Conservation (phyloP, 2,329 filamentous ascomycete species). For the Thielaviopsis ethacetica region DNA sequence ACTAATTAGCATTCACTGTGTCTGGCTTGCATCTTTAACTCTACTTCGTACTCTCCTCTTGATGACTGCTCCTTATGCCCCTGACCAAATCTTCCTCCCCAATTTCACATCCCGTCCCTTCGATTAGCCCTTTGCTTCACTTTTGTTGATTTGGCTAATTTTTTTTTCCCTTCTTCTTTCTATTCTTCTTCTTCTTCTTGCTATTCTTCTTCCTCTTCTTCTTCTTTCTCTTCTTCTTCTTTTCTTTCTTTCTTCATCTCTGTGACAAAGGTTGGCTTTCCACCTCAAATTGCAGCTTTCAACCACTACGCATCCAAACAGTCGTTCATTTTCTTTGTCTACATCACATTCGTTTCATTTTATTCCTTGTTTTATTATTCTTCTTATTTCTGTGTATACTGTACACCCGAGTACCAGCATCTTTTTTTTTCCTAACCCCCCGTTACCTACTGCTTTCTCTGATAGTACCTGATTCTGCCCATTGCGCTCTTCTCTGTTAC, state of each 20-base stretch:
- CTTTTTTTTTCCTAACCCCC: too few relatives aligned
- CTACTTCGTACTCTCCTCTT: background rate
- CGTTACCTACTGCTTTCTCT: too few relatives aligned
- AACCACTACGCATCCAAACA: too few relatives aligned
- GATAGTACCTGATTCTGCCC: background rate
- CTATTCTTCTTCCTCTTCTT: conserved; percentile 4
- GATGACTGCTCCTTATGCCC: conserved; percentile 1
- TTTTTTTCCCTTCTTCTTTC: conserved; percentile 12
- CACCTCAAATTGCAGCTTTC: background rate
- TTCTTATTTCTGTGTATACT: too few relatives aligned
- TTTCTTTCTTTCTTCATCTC: background rate
- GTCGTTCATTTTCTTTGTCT: too few relatives aligned
- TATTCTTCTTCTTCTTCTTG: conserved; percentile 6
- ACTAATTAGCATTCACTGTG: background rate
- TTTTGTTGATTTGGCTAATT: conserved; percentile 5
- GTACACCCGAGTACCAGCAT: too few relatives aligned
- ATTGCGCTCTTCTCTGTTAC: background rate
- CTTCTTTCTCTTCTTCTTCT: background rate
- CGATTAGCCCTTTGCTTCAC: background rate
- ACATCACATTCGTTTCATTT: background rate
- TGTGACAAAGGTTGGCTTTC: background rate
- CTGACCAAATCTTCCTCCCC: conserved; percentile 3
- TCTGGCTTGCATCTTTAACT: background rate
- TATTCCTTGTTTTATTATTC: background rate
- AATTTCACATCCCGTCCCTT: background rate